Evolutionary conservation across 139 green algal genomes (phyloP).

Genomic region (Chlorella sorokiniana): DNA sequence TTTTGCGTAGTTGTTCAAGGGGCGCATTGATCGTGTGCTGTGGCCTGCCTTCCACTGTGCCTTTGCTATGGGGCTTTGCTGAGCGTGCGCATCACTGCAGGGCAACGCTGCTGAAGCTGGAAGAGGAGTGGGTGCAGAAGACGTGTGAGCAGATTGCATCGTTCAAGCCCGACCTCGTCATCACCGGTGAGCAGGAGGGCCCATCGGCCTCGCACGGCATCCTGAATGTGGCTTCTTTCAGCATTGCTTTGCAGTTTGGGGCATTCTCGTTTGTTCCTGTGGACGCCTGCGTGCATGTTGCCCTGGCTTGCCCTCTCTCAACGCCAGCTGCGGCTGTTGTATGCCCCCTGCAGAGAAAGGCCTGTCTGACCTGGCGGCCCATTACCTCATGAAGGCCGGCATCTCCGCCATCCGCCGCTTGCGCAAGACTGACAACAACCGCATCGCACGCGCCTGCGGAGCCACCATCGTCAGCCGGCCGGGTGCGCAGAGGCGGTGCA

Average conservation of each 20-base stretch:
- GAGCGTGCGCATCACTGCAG: constrained; percentile 43
- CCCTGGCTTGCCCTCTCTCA: no score
- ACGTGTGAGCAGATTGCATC: constrained; percentile 83
- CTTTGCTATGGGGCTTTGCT: constrained; percentile 4
- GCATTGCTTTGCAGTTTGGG: no score
- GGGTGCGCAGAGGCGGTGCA: not conserved
- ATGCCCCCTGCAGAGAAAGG: constrained; percentile 83
- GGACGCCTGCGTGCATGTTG: no score
- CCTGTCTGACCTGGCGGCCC: constrained; percentile 91
- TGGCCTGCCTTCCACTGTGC: not conserved
- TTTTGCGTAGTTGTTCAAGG: no score
- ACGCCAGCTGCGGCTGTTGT: no score
- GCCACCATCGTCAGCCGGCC: constrained; percentile 89
- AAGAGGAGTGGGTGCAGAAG: constrained; percentile 91
- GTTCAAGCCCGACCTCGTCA: constrained; percentile 97
- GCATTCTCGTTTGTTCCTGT: no score
- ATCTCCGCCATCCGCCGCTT: constrained; percentile 95
- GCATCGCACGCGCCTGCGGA: constrained; percentile 89
- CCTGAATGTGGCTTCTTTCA: no score
- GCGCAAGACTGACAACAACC: constrained; percentile 99
- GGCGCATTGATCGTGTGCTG: not conserved
- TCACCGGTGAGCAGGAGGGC: constrained; percentile 67
- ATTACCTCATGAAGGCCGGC: constrained; percentile 91
- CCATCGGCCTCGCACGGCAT: no score
- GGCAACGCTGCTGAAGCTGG: constrained; percentile 90